Base-by-base conservation (phyloP, 352 stramenopile species). In the Globisporangium solare region DNA sequence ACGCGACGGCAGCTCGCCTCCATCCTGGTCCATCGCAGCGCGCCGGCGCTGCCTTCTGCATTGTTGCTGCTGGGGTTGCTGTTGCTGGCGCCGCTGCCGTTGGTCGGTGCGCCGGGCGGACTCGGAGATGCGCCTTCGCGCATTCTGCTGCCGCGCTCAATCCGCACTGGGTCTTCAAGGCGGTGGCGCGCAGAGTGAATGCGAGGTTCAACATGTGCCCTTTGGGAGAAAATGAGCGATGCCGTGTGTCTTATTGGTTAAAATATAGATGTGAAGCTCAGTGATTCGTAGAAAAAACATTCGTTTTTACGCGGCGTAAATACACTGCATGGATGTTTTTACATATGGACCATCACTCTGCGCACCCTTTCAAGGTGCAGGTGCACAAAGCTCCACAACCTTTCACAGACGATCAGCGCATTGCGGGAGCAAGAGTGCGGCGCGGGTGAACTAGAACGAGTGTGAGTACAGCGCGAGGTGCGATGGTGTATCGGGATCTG, bases 1-100 rank as follows among this genome's bases (percentile, higher is more conserved):
- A 18, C 94, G 91, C 2, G 77, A 81, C 8, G 95, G 95, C 17
- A 75, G 48, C 58, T 98, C 10, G 72, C 59, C 22, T 88, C 78
- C 21, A 88, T 59, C 57, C 70, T 79, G 48, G 66, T 76, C 80
- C 80, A 90, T 41, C 71, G 74, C 45, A 90, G 63, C 10, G 59
- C 58, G 17, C 71, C 66, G 18, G 58, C 24, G 6, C 37, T 48
- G 15, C 37, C 41, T 3, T 24, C 49, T 15, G 31, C 49, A 40
- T 14, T 46, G n/a, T 12, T 24, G 15, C 32, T n/a, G 64, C 43
- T 49, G n/a, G n/a, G n/a, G n/a, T n/a, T n/a, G 42, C 1, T 54
- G 54, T 21, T 41, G 53, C 18, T 39, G 39, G 51, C 31, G 32
- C 20, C 21, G 49, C 2, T 57, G 32, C 4, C 10, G 24, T 21